Conservation (phyloP, 2,329 filamentous ascomycete species). For the Epichloe elymi region DNA sequence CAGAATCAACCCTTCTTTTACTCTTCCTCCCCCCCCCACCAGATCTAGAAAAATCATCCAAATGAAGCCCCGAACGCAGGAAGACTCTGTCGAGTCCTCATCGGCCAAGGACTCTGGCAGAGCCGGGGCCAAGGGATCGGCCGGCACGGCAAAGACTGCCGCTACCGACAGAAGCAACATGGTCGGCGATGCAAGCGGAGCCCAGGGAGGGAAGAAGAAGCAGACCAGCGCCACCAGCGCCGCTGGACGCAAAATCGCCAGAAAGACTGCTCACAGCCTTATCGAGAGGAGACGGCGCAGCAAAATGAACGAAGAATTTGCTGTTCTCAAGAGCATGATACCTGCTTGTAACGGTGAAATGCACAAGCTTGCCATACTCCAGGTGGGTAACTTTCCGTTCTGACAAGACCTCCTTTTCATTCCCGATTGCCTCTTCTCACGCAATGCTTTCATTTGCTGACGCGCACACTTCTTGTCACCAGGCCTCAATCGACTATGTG, state of each 20-base stretch:
- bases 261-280: slow-evolving; percentile 90
- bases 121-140: slow-evolving; percentile 10
- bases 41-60: slow-evolving; percentile 93
- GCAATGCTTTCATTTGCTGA: background rate
- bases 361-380: slow-evolving; percentile 92
- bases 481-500: slow-evolving; percentile 95
- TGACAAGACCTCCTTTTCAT: background rate
- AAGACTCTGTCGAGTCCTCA: slow-evolving; percentile 16
- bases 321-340: slow-evolving; percentile 85
- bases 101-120: slow-evolving; percentile 14
- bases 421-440: background rate
- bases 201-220: slow-evolving; percentile 55
- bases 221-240: slow-evolving; percentile 63
- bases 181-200: slow-evolving; percentile 7
- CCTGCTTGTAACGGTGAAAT: slow-evolving; percentile 93
- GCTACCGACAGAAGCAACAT: slow-evolving; percentile 5
- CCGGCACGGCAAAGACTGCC: slow-evolving; percentile 10
- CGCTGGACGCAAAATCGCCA: slow-evolving; percentile 83
- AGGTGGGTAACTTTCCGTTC: slow-evolving; percentile 41
- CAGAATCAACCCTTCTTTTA: slow-evolving; percentile 49
- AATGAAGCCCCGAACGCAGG: slow-evolving; percentile 62
- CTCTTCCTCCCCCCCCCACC: slow-evolving; percentile 88
- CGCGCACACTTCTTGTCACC: background rate
- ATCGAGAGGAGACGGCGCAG: slow-evolving; percentile 82
- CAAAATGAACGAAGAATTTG: slow-evolving; percentile 99